Evolutionary conservation across 495 filamentous ascomycete species (phyloP).

Genomic region (Neurospora sp.): DNA sequence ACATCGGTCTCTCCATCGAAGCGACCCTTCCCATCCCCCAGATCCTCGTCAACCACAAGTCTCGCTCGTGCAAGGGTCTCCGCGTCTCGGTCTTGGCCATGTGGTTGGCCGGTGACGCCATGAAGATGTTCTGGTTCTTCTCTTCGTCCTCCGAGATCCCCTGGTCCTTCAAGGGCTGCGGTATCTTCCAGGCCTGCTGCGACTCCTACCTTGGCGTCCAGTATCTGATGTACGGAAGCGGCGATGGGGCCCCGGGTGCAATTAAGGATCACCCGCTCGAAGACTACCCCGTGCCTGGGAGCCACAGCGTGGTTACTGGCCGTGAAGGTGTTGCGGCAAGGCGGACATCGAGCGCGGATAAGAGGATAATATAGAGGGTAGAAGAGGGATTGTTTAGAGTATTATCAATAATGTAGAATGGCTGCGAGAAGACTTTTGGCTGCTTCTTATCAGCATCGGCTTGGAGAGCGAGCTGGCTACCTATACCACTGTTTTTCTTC

Average conservation of each 20-base stretch:
- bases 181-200: slow-evolving; percentile 80
- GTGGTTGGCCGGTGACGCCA: slow-evolving; percentile 83
- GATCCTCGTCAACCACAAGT: slow-evolving; percentile 67
- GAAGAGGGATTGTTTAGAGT: neutral
- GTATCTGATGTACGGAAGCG: slow-evolving; percentile 70
- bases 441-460: neutral
- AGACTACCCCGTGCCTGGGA: slow-evolving; percentile 1
- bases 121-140: slow-evolving; percentile 96
- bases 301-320: neutral
- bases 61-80: slow-evolving; percentile 81
- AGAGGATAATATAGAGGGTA: slow-evolving; percentile 9
- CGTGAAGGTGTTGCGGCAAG: slow-evolving; percentile 14
- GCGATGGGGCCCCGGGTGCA: slow-evolving; percentile 15
- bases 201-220: slow-evolving; percentile 77
- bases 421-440: neutral
- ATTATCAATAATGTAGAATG: neutral
- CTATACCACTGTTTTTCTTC: neutral
- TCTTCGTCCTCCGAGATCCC: slow-evolving; percentile 62
- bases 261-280: slow-evolving; percentile 13
- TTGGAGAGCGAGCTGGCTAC: neutral
- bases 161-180: slow-evolving; percentile 83
- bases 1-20: slow-evolving; percentile 78
- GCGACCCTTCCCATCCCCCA: slow-evolving; percentile 86
- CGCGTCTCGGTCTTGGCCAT: slow-evolving; percentile 72
- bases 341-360: slow-evolving; percentile 28